Evolutionary conservation across 1,284 basidiomycete species (phyloP).

Genomic region (Salmacisia buchloeana): DNA sequence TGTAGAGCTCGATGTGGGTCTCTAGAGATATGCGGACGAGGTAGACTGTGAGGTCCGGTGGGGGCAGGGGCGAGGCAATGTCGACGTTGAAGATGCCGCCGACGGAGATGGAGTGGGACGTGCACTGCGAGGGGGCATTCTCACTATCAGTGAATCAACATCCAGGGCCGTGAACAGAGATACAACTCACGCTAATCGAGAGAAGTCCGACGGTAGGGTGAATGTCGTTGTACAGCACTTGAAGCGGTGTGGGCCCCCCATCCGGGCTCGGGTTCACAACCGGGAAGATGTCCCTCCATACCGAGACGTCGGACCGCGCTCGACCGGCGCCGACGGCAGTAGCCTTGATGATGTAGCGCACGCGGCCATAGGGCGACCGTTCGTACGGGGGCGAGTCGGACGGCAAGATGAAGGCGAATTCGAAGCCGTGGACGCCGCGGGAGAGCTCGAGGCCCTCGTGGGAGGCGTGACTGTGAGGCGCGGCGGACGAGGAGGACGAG

Average conservation of each 20-base stretch:
- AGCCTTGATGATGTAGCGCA: constrained; percentile 48
- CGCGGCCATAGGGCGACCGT: constrained; percentile 42
- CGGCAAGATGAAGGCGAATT: constrained; percentile 49
- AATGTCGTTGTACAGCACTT: constrained; percentile 49
- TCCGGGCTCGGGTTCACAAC: constrained; percentile 49
- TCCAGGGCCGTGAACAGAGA: no score
- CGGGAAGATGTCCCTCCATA: constrained; percentile 47
- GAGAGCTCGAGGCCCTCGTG: constrained; percentile 40
- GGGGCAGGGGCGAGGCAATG: constrained; percentile 45
- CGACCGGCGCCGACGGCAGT: constrained; percentile 46
- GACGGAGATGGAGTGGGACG: constrained; percentile 48
- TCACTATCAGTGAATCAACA: background rate
- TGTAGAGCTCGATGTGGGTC: constrained; percentile 44
- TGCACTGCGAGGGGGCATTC: constrained; percentile 22
- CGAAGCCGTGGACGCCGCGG: constrained; percentile 50
- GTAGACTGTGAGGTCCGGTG: constrained; percentile 44
- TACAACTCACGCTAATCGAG: constrained; percentile 25
- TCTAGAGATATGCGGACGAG: constrained; percentile 46
- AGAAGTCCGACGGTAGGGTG: constrained; percentile 48
- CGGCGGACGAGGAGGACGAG: background rate
- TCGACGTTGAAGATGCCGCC: constrained; percentile 50
- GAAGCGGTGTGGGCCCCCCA: constrained; percentile 42
- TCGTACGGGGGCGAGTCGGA: constrained; percentile 47
- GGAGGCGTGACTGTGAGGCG: constrained; percentile 19
- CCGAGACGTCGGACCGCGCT: constrained; percentile 43